These are phyloP conservation scores for Dioscorea alata DNA, from an alignment of 106 monocot genomes.

Conservation along the genomic window DNA sequence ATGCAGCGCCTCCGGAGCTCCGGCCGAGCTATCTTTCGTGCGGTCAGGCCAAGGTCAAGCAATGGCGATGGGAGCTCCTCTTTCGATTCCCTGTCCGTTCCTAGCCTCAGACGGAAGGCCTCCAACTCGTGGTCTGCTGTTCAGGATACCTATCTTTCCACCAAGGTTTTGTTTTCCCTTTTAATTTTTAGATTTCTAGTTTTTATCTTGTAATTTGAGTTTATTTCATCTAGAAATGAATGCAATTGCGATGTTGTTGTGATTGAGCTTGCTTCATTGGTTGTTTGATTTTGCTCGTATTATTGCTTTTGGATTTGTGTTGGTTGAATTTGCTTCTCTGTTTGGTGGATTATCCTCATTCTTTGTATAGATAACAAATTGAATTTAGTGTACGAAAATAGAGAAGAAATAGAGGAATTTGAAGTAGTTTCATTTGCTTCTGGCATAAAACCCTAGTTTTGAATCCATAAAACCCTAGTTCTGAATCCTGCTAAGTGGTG, in stretches of 20 bases:
- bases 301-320: not conserved
- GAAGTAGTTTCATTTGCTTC: too few species aligned
- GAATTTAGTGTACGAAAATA: too few species aligned
- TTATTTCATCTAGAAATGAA: too few species aligned
- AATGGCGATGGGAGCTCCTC: not conserved
- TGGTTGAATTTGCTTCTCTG: not conserved
- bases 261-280: not conserved
- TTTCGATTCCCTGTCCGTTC: slow-evolving; percentile 7
- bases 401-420: too few species aligned
- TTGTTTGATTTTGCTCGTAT: not conserved
- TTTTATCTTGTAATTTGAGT: not conserved
- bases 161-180: slow-evolving; percentile 33
- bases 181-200: not conserved
- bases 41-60: not conserved
- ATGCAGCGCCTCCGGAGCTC: slow-evolving; percentile 37
- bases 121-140: slow-evolving; percentile 62
- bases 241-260: not conserved
- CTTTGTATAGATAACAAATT: too few species aligned
- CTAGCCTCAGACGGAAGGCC: slow-evolving; percentile 39
- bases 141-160: slow-evolving; percentile 64
- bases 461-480: too few species aligned
- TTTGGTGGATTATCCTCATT: too few species aligned
- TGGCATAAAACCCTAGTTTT: too few species aligned
- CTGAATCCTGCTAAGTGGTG: too few species aligned
- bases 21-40: slow-evolving; percentile 10